Evolutionary conservation across 352 stramenopile species (phyloP), one percentile per base, ranked within the genome.

Genomic region (Phytophthora pisi): DNA sequence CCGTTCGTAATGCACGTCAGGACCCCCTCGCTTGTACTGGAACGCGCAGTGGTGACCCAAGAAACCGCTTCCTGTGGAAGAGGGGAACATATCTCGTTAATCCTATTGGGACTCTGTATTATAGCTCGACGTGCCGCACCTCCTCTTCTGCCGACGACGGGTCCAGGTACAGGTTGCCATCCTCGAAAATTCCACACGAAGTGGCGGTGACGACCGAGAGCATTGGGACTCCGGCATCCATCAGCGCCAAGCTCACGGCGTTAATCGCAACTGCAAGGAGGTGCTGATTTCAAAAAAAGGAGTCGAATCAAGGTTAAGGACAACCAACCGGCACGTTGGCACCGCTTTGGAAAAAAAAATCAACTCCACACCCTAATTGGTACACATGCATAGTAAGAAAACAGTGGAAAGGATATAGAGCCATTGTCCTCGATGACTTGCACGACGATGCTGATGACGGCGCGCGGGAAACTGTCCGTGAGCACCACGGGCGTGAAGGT

Each of bases 391-490:
- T 16, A 54, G 66, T 31, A 54, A 66, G 26, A 61, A 18, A 51
- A 69, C 42, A 51, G 49, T 74, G 26, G 52, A 74, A 62, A 84
- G 69, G 78, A 84, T 84, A 89, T 82, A 42, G 87, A 92, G 49
- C 87, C 87, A 64, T 91, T 82, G 73, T 93, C 84, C 62, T 95
- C 84, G 56, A 95, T 81, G 43, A 95, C 84, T 81, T 95, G 87
- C 30, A 95, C 84, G 30, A 92, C 81, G 66, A 95, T 88, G 72
- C 84, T 92, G 75, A 95, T 92, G 43, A 95, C 77, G n/a, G 87
- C 84, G 56, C 87, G 85, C 43, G 87, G 83, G 70, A 83, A 95
- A n/a, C 71, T 87, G 46, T 92, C 81, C 15, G 75, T 77, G 42
- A 92, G 49, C 50, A 95, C 70, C 24, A 93, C 67, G 18, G 85